Base-by-base conservation (phyloP, 2,329 filamentous ascomycete species). In the Nectriaceae sp. region DNA sequence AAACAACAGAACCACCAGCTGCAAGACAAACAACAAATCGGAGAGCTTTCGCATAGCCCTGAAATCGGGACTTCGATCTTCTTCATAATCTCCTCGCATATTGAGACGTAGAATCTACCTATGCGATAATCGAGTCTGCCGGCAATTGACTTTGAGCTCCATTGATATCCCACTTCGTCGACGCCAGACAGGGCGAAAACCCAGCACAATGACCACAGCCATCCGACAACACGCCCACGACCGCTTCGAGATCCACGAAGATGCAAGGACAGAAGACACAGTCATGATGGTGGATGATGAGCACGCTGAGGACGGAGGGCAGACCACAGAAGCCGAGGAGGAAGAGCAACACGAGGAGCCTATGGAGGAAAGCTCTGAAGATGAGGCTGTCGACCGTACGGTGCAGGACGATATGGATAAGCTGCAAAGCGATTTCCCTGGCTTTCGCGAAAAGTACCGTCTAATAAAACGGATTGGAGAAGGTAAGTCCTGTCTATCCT, bases 381-480 rank as follows among this genome's bases (percentile, higher is more conserved):
- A 84, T 20, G 84, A 89, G 42, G 70, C 75, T 13, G 77, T 90
- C 31, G 88, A 92, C 57, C 75, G 81, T 18, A 75, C 74, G 5
- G 89, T 96, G 13, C 81, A 84, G 53, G 84, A 91, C 44, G 94
- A 99, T 68, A 99, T 99, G 83, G 82, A 84, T 44, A 89, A 85
- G 58, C 83, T 99, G 48, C 86, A 93, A 60, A 78, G 84, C 45
- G 87, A 85, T 26, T 97, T 97, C 66, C 85, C 85, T 31, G 89
- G 88, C 43, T 95, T 97, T 67, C 87, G 82, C 56, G 80, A 89
- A 61, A 84, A 87, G 49, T 99, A 93, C 71, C 86, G 92, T 44
- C 74, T 99, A 46, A 94, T 99, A 67, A 97, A 97, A 72, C 87
- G 93, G 54, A 99, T 99, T 64, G 94, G 94, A 64, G 94, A 99